Evolutionary conservation across 768 basidiomycete species (phyloP).

Genomic region (Lactifluus hygrophoroides): DNA sequence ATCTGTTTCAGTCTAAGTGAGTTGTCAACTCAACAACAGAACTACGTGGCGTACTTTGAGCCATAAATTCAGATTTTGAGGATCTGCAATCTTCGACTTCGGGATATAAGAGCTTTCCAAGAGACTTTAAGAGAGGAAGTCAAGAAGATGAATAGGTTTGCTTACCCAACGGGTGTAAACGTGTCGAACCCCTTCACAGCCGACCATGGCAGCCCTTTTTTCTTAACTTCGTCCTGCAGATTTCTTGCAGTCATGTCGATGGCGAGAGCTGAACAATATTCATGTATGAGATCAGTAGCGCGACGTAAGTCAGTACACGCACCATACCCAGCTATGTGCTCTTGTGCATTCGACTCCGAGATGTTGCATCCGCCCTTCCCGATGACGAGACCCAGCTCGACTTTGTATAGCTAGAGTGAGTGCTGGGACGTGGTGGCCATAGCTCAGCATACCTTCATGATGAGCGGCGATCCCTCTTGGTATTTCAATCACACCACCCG

Average conservation of each 20-base stretch:
- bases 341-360: conserved; percentile 55
- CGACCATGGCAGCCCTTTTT: conserved; percentile 94
- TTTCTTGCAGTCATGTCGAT: conserved; percentile 97
- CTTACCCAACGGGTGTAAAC: conserved; percentile 84
- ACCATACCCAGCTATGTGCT: conserved; percentile 92
- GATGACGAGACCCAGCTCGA: conserved; percentile 96
- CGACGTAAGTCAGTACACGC: conserved; percentile 19
- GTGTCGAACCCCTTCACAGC: conserved; percentile 96
- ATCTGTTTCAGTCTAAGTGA: conserved; percentile 39
- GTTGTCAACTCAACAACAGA: background rate
- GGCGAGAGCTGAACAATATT: conserved; percentile 55
- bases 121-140: background rate
- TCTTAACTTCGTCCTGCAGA: conserved; percentile 88
- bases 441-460: conserved; percentile 63
- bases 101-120: conserved; percentile 66
- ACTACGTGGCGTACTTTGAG: conserved; percentile 47
- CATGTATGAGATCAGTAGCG: background rate
- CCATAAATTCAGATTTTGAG: conserved; percentile 66
- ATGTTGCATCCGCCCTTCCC: conserved; percentile 84
- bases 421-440: background rate
- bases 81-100: conserved; percentile 55
- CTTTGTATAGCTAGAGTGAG: conserved; percentile 31
- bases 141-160: conserved; percentile 4
- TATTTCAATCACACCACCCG: conserved; percentile 77
- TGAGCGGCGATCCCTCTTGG: conserved; percentile 78